Base-by-base conservation (phyloP, 768 basidiomycete species). In the Termitomyces sp. region DNA sequence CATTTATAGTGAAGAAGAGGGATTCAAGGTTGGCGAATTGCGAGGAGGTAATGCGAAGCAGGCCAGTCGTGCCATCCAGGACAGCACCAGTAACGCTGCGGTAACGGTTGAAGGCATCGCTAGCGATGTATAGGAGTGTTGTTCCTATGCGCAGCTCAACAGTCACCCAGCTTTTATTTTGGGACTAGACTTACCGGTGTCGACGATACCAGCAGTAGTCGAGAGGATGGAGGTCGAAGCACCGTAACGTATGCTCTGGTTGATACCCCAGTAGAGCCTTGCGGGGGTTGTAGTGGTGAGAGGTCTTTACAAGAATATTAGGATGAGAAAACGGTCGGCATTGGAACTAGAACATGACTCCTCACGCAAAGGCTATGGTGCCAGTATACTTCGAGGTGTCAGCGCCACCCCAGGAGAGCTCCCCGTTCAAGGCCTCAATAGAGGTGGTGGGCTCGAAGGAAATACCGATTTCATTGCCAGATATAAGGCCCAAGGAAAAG, bases 191-290 rank as follows among this genome's bases (percentile, higher is more conserved):
- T 31, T 62, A 73, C 77, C 82, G 20, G 84, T 84, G 66, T 85
- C 84, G 48, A 86, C 81, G 58, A 86, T 81, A 57, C 84, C 85
- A 44, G 81, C 79, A 42, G 77, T 78, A 50, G 57, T 68, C 12
- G 70, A 34, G 52, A 85, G 69, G 51, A 84, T 81, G 20, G 70
- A 70, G 7, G 71, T 77, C 7, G 70, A 66, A 29, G 68, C 36
- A 9, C 83, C 81, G 57, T 83, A 84, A n/a, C 71, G 73, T 58
- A 85, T 72, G 58, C 75, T 74, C 70, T 85, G 77, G 67, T 84
- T 72, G 60, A 86, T 81, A 36, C 85, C 85, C 85, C 84, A 86
- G 74, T 75, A 85, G 31, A 68, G 60, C 49, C 60, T 69, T 31
- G 81, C 73, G 39, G 84, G 84, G 26, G 56, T 67, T 5, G 78